A percentile compares a stretch with the other conserved stretches of the same genome.
Evolutionary conservation across 176 grass and related monocot species (phyloP).

Genomic region (Triticum turgidum): DNA sequence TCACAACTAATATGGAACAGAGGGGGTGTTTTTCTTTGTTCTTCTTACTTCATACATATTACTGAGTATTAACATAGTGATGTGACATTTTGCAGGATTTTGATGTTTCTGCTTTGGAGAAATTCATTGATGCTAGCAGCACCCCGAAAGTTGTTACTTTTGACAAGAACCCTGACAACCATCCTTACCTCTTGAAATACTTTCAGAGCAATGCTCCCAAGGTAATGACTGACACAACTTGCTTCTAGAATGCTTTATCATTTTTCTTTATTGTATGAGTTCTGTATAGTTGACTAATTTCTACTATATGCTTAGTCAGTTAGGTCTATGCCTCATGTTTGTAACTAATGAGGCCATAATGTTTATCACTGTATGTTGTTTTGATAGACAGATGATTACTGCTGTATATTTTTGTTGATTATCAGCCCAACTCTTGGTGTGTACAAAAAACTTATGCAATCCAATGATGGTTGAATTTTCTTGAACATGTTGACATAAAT

Average conservation of each 20-base stretch:
- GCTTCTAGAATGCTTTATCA: background rate
- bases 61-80: background rate
- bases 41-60: background rate
- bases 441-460: background rate
- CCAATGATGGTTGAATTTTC: background rate
- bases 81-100: conserved; percentile 70
- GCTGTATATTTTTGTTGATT: background rate
- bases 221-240: conserved; percentile 37
- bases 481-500: background rate
- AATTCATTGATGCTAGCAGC: conserved; percentile 74
- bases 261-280: background rate
- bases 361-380: background rate
- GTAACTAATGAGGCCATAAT: background rate
- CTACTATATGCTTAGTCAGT: background rate
- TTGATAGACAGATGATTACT: background rate
- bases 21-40: no score
- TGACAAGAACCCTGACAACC: conserved; percentile 81
- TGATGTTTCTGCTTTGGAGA: conserved; percentile 61
- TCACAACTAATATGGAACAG: no score
- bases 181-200: conserved; percentile 71
- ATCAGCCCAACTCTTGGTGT: background rate
- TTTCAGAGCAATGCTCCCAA: conserved; percentile 67
- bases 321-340: background rate
- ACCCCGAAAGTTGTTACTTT: conserved; percentile 73
- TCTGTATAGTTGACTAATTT: background rate